Percentiles rank a stretch among this genome's conserved stretches.
Evolutionary conservation across 78 protist genomes (phyloP).

Genomic region (Isochrysis galbana): DNA sequence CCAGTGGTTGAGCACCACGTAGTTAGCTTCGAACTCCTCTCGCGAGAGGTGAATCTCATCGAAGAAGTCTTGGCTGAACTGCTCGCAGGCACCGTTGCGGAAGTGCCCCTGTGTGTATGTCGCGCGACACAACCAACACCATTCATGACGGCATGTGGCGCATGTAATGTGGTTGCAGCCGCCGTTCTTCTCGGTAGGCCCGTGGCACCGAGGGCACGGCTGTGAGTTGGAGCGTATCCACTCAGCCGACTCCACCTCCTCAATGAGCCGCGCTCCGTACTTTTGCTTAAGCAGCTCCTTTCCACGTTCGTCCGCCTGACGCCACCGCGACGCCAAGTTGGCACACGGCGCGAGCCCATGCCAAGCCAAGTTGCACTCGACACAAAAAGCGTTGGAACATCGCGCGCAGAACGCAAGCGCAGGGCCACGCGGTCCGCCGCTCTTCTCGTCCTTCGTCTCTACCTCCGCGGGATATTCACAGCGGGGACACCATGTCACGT

Average conservation of each 20-base stretch:
- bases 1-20: background rate
- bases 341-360: slow-evolving; percentile 1
- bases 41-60: background rate
- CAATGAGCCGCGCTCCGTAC: background rate
- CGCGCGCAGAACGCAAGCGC: background rate
- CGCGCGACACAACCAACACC: slow-evolving; percentile 67
- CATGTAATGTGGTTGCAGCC: slow-evolving; percentile 79
- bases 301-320: background rate
- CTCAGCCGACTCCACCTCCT: background rate
- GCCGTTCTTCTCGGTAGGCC: slow-evolving; percentile 65
- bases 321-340: slow-evolving; percentile 8
- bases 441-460: background rate
- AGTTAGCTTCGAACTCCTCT: background rate
- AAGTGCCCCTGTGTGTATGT: background rate
- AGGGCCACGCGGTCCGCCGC: background rate
- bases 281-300: background rate
- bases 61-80: background rate
- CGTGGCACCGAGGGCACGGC: slow-evolving; percentile 62
- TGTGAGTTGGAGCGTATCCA: background rate
- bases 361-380: background rate
- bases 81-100: background rate
- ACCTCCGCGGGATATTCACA: background rate
- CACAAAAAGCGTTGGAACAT: background rate
- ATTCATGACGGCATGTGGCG: slow-evolving; percentile 49
- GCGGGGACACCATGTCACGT: background rate